Percentiles rank a stretch among this genome's conserved stretches.
Evolutionary conservation across 2,329 filamentous ascomycete genomes (phyloP).

Genomic region (Fusarium scirpi): DNA sequence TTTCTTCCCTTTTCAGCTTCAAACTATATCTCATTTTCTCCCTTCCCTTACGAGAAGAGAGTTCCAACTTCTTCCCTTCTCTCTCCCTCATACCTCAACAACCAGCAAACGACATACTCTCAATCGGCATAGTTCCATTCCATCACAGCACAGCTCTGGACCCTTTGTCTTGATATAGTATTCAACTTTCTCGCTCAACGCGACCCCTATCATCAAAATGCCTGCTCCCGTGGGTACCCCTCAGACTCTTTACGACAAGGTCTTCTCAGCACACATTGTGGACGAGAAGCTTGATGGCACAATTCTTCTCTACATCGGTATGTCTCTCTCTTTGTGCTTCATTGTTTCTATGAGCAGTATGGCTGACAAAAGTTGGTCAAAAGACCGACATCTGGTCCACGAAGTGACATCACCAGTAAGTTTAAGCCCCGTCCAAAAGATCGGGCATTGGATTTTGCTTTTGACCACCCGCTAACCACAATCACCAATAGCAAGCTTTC

Average conservation of each 20-base stretch:
- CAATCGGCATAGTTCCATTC: not conserved
- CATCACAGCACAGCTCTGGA: not conserved
- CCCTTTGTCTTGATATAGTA: not conserved
- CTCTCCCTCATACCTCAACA: slow-evolving; percentile 3
- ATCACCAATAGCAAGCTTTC: slow-evolving; percentile 82
- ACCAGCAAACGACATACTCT: slow-evolving; percentile 4
- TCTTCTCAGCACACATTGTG: slow-evolving; percentile 93
- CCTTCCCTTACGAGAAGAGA: not conserved
- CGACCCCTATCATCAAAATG: slow-evolving; percentile 67
- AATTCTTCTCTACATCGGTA: slow-evolving; percentile 91
- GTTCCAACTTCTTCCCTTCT: slow-evolving; percentile 7
- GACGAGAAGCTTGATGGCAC: slow-evolving; percentile 96
- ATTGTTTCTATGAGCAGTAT: not conserved
- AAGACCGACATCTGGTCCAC: slow-evolving; percentile 95
- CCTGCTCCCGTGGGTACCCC: slow-evolving; percentile 78
- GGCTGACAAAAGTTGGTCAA: slow-evolving; percentile 25
- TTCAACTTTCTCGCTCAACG: not conserved
- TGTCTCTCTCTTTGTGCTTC: slow-evolving; percentile 47
- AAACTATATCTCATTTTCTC: not conserved
- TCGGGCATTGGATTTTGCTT: slow-evolving; percentile 10
- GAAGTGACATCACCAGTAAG: slow-evolving; percentile 96
- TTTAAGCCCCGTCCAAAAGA: slow-evolving; percentile 30
- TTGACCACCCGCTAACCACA: slow-evolving; percentile 31
- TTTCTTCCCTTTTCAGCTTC: slow-evolving; percentile 1
- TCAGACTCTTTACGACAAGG: slow-evolving; percentile 96